A percentile compares a stretch with the other conserved stretches of the same genome.
These are phyloP conservation scores for Suhomyces xylopsoci DNA, from an alignment of 805 yeast species.

Conservation along the genomic window DNA sequence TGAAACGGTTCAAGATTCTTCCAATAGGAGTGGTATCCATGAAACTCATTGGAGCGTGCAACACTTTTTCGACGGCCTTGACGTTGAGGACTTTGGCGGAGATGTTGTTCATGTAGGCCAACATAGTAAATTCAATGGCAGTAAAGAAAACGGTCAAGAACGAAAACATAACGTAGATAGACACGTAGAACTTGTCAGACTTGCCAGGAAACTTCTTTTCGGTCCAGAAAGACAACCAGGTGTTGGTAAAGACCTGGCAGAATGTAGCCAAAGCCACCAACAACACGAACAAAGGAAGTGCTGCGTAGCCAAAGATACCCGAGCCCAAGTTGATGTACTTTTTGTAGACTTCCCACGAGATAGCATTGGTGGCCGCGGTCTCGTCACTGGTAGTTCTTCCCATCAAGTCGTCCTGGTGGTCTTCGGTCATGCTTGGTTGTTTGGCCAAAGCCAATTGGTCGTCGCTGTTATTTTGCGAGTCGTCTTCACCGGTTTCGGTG, in stretches of 20 bases:
- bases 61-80: constrained; percentile 34
- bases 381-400: constrained; percentile 37
- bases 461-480: constrained; percentile 9
- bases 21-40: constrained; percentile 45
- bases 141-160: constrained; percentile 38
- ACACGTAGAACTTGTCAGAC: constrained; percentile 33
- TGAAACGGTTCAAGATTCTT: constrained; percentile 42
- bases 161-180: constrained; percentile 34
- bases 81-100: constrained; percentile 37
- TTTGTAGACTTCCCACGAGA: constrained; percentile 38
- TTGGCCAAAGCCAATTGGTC: constrained; percentile 13
- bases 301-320: constrained; percentile 34
- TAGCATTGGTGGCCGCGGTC: constrained; percentile 37
- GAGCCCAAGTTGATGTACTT: constrained; percentile 36
- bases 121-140: constrained; percentile 37
- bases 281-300: constrained; percentile 32
- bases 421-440: constrained; percentile 1
- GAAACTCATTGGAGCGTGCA: constrained; percentile 43
- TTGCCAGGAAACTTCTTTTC: constrained; percentile 28
- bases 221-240: constrained; percentile 45
- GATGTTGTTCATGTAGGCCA: constrained; percentile 41
- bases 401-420: constrained; percentile 4
- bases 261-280: constrained; percentile 36
- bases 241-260: constrained; percentile 41
- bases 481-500: constrained; percentile 23